Evolutionary conservation across 371 early-diverging fungal genomes (phyloP), one percentile per base, ranked within the genome.

Genomic region (Rhizopus microsporus): DNA sequence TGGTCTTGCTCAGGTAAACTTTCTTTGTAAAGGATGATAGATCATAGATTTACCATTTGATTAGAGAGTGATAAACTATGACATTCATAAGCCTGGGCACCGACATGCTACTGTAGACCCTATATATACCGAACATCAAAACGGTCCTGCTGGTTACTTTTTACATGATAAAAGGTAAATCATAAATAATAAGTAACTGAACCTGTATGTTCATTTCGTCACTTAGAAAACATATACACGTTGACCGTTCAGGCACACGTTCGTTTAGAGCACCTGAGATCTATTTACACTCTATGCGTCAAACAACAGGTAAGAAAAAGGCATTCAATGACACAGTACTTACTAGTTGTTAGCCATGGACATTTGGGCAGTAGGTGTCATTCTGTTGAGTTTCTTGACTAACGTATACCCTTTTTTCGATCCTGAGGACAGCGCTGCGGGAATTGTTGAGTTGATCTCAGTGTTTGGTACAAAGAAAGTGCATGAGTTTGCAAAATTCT

Each of bases 221-320:
- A 10, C 0, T 23, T 62, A 79, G 95, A 51, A 92, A 92, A 7
- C 56, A 73, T 7, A 69, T 96, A 6, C 75, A 82, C 39, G 99
- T 98, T 1, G 89, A 89, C 56, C 86, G 99, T n/a, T 98, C 97
- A 10, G 99, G 99, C 12, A 99, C 99, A 1, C 78, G 97, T 49
- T 99, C 99, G 17, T 99, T 97, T 63, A 82, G 99, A 23, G 96
- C 99, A 5, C 99, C 99, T 0, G 99, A 99, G 68, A 96, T 99
- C 2, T 71, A 98, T 12, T 81, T 99, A 55, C 87, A 92, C 46
- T 85, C 88, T 33, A 56, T 68, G 0, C 46, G 88, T 56, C 99
- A 98, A 65, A 91, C 94, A 8, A 82, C 84, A 30, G 89, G 90
- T 91, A 75, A 50, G 72, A 15, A 17, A 52, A 3, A 37, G 45